Percentiles rank a stretch among this genome's conserved stretches.
phyloP scores from a whole-genome alignment of 2,329 filamentous ascomycete species.

The Myriosclerotinia scirpicola region DNA sequence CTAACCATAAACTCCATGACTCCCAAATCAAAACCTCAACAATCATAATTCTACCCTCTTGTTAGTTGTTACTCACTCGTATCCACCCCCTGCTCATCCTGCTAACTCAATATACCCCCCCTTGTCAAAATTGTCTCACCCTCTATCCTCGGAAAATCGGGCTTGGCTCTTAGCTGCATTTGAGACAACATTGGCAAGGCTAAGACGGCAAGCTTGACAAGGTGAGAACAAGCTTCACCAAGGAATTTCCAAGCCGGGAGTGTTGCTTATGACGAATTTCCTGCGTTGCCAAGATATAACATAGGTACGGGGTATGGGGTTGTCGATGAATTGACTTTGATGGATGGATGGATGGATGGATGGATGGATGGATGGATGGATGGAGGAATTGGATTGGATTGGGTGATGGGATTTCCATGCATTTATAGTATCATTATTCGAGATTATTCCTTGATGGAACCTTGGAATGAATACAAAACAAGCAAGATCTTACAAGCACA shows the following conservation, averaged over 20 bases:
- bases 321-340: too few species aligned
- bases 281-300: too few species aligned
- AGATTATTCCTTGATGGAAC: too few species aligned
- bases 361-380: too few species aligned
- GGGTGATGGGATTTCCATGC: not conserved
- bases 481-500: not conserved
- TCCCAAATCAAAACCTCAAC: too few species aligned
- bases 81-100: not conserved
- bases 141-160: slow-evolving; percentile 1
- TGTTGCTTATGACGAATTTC: not conserved
- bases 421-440: too few species aligned
- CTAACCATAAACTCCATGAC: too few species aligned
- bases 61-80: not conserved
- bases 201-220: not conserved
- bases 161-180: slow-evolving; percentile 2
- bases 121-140: too few species aligned
- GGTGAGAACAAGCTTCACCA: not conserved
- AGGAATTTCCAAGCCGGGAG: not conserved
- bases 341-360: too few species aligned
- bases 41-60: too few species aligned
- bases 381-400: too few species aligned
- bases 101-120: not conserved
- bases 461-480: not conserved
- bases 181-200: not conserved
- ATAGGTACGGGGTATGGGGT: too few species aligned